Evolutionary conservation across 257 asterid species (phyloP).

Genomic region (Osmanthus fragrans): DNA sequence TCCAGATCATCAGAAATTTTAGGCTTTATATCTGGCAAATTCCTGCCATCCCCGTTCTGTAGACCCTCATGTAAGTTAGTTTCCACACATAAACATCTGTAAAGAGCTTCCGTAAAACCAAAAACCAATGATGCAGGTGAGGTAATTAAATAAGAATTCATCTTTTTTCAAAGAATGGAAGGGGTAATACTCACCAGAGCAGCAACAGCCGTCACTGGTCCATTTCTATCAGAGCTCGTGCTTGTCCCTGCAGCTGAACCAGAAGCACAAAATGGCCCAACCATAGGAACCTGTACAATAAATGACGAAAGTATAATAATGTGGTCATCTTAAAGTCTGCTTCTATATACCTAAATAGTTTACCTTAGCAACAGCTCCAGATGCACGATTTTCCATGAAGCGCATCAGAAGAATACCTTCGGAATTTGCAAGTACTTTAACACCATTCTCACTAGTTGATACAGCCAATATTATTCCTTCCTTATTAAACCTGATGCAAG

Average conservation of each 20-base stretch:
- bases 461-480: slow-evolving; percentile 66
- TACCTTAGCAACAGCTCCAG: slow-evolving; percentile 49
- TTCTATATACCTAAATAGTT: slow-evolving; percentile 1
- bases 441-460: slow-evolving; percentile 60
- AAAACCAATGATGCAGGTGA: neutral
- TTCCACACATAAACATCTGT: slow-evolving; percentile 15
- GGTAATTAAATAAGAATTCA: neutral
- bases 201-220: slow-evolving; percentile 33
- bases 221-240: slow-evolving; percentile 39
- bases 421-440: slow-evolving; percentile 60
- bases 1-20: slow-evolving; percentile 48
- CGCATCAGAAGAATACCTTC: slow-evolving; percentile 45
- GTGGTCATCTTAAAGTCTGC: neutral
- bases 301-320: slow-evolving; percentile 10
- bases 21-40: slow-evolving; percentile 39
- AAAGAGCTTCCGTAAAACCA: neutral
- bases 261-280: slow-evolving; percentile 44
- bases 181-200: slow-evolving; percentile 36
- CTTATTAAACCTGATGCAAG: slow-evolving; percentile 63
- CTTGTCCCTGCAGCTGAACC: slow-evolving; percentile 46
- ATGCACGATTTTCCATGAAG: slow-evolving; percentile 35
- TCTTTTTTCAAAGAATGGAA: slow-evolving; percentile 7
- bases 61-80: neutral
- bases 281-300: slow-evolving; percentile 40
- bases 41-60: slow-evolving; percentile 52